Base-by-base conservation (phyloP, 768 basidiomycete species). In the Hygrocybe coccinea region DNA sequence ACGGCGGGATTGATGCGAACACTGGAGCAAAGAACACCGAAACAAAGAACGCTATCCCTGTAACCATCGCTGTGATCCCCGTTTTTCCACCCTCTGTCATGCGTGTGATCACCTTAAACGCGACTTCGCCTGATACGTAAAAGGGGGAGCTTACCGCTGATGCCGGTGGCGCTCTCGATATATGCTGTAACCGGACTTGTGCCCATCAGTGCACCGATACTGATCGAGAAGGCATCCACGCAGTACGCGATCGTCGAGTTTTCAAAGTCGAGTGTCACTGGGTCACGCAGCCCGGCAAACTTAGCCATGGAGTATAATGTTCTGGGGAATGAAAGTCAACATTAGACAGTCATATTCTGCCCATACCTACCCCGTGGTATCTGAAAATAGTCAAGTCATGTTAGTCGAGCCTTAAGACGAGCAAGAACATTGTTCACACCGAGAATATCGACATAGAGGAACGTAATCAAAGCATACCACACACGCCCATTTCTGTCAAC, bases 301-400 rank as follows among this genome's bases (percentile, higher is more conserved):
- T 88, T 91, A 52, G 89, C 88, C 91, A 94, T 92, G 37, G 91
- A 87, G 67, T 92, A 91, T 3, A 94, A 74, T 8, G 91, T 92
- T 64, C 91, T 86, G 53, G 73, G 77, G 55, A 76, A 72, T 69
- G 54, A 46, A 52, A 12, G 54, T 39, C 17, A 35, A 50, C 34
- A 19, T 17, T n/a, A 25, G 15, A 8, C 48, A 21, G 11, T 25
- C 19, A 33, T 17, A 37, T 41, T 35, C 25, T 29, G 8, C 15
- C 14, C 10, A 35, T 29, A 41, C 58, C 59, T 67, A 76, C 74
- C 77, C 79, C 57, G 79, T 80, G 57, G 78, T 80, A 66, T 80
- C 78, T 78, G 59, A 52, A 41, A n/a, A 56, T 15, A 21, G 44
- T 14, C 12, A 41, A 43, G 21, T 58, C 21, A 47, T 50, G 17